Conservation (phyloP, 2,329 filamentous ascomycete species). For the Clarireedia homoeocarpa region DNA sequence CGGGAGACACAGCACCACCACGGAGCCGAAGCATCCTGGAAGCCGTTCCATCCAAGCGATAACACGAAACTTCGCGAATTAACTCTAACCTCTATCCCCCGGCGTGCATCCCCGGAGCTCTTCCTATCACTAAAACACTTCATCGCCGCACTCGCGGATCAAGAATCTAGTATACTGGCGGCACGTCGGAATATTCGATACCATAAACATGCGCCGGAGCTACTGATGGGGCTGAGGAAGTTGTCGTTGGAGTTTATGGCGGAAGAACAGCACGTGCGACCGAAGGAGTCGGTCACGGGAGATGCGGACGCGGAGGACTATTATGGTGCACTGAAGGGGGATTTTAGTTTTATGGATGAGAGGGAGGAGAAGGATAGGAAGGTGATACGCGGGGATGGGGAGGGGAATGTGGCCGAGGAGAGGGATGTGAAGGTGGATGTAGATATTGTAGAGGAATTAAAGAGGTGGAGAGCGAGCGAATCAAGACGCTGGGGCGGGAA, state of each 20-base stretch:
- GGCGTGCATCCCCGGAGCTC: conserved; percentile 43
- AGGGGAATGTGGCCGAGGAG: background rate
- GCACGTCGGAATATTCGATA: conserved; percentile 13
- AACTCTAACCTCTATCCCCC: conserved; percentile 46
- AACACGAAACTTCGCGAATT: conserved; percentile 48
- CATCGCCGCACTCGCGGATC: conserved; percentile 38
- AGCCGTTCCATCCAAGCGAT: conserved; percentile 46
- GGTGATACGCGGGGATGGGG: background rate
- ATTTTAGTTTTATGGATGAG: conserved; percentile 26
- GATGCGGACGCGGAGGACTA: conserved; percentile 24
- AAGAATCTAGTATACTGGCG: conserved; percentile 39
- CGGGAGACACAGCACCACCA: conserved; percentile 31
- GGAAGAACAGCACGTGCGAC: background rate
- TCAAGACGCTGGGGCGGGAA: background rate
- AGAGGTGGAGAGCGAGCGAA: background rate
- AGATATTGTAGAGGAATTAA: background rate
- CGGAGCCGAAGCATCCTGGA: conserved; percentile 34
- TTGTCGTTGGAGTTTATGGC: conserved; percentile 45
- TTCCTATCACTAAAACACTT: conserved; percentile 42
- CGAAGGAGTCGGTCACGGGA: conserved; percentile 15
- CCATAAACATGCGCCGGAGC: conserved; percentile 28
- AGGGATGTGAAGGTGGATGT: background rate
- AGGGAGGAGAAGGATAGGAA: background rate
- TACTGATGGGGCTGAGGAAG: conserved; percentile 44
- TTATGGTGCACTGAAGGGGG: conserved; percentile 8